Percentiles rank a stretch among this genome's conserved stretches.
Conservation (phyloP, 495 filamentous ascomycete genomes). For the Penicillium taxi region DNA sequence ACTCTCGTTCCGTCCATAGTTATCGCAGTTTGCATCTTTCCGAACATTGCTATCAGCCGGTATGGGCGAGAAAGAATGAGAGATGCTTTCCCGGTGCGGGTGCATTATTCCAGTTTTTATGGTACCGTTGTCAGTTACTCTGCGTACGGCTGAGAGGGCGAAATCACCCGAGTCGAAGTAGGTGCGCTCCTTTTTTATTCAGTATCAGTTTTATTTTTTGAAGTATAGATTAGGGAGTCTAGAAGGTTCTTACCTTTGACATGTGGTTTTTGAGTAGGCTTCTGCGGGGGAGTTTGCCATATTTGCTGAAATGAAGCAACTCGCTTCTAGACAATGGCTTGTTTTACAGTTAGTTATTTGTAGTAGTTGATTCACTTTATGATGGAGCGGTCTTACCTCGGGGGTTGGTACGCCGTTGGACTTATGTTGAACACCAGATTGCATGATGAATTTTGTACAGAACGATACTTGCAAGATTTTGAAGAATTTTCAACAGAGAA, state of each 20-base stretch:
- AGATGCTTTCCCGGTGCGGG: constrained; percentile 23
- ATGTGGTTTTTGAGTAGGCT: constrained; percentile 7
- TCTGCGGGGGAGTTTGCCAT: constrained; percentile 11
- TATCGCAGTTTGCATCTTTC: constrained; percentile 18
- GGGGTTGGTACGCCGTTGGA: no score
- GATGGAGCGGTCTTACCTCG: no score
- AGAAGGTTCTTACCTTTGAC: no score
- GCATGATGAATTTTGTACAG: no score
- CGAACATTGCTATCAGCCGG: constrained; percentile 20
- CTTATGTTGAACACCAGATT: no score
- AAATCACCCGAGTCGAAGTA: constrained; percentile 32
- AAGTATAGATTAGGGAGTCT: constrained; percentile 5
- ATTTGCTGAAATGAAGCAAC: constrained; percentile 6
- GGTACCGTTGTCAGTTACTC: constrained; percentile 17
- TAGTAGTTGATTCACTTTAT: no score
- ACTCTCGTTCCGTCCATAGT: constrained; percentile 9
- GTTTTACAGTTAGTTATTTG: no score
- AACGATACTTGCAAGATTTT: no score
- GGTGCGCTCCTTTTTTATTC: constrained; percentile 16
- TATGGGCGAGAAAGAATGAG: constrained; percentile 24
- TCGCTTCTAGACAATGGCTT: constrained; percentile 9
- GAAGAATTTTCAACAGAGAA: no score
- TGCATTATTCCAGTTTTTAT: constrained; percentile 21
- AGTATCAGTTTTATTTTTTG: constrained; percentile 2
- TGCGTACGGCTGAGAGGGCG: constrained; percentile 22